Evolutionary conservation across 2,329 filamentous ascomycete genomes (phyloP).

Genomic region (Truncatella angustata): DNA sequence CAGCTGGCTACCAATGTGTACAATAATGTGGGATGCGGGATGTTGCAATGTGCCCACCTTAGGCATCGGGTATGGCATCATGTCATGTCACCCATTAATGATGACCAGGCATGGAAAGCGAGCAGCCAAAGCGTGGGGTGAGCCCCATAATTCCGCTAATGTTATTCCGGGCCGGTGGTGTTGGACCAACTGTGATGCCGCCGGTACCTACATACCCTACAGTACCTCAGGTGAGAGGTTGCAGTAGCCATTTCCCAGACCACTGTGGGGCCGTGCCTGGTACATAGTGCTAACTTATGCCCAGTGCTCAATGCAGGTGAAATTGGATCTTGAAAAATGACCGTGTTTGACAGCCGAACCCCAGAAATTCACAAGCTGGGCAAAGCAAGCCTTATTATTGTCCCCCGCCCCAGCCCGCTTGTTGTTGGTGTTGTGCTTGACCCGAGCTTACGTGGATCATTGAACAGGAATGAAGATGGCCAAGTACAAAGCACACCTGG

Average conservation of each 20-base stretch:
- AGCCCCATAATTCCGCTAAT: neutral
- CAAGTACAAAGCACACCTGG: no score
- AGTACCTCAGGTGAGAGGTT: neutral
- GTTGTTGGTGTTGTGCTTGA: no score
- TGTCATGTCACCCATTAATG: neutral
- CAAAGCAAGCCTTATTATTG: no score
- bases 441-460: no score
- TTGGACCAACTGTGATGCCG: no score
- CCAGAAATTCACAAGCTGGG: constrained; percentile 5
- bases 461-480: no score
- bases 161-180: constrained; percentile 1
- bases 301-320: constrained; percentile 6
- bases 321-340: constrained; percentile 5
- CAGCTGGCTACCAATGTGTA: no score
- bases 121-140: no score
- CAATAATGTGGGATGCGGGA: no score
- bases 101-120: neutral
- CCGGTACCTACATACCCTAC: neutral
- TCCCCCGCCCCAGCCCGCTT: no score
- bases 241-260: neutral
- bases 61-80: neutral
- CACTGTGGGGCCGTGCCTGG: neutral
- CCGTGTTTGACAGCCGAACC: neutral
- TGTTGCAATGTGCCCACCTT: neutral
- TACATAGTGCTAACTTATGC: no score